Evolutionary conservation across 257 asterid species (phyloP).

Genomic region (Solanum chmielewskii): DNA sequence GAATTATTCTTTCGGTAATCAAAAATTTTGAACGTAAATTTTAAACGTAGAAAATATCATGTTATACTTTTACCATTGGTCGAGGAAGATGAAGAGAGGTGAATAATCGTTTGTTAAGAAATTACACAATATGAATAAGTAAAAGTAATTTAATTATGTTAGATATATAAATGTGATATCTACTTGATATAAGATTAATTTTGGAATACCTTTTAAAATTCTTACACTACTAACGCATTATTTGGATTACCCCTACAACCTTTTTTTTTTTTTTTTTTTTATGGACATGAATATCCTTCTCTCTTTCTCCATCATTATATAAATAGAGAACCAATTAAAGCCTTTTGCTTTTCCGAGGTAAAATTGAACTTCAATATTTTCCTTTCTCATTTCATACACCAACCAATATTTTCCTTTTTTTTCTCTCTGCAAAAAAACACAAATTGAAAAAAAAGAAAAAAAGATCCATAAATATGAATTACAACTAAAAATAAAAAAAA

Average conservation of each 20-base stretch:
- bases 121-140: not conserved
- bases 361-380: not conserved
- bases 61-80: not conserved
- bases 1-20: not conserved
- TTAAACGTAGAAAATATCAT: not conserved
- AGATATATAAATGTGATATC: not conserved
- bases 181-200: not conserved
- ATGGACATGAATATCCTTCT: not conserved
- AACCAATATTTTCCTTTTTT: conserved; percentile 1
- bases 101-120: not conserved
- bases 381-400: not conserved
- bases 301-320: not conserved
- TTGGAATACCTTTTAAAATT: not conserved
- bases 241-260: not conserved
- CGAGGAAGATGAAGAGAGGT: not conserved
- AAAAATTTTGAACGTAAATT: fast-evolving
- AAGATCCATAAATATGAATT: not conserved
- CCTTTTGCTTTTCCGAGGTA: conserved; percentile 30
- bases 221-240: not conserved
- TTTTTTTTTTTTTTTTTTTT: not conserved
- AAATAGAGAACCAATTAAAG: not conserved
- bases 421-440: not conserved
- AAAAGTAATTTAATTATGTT: not conserved
- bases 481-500: not conserved
- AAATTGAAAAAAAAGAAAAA: not conserved